Conservation (phyloP, 163 green algal species). For the Scenedesmus sp. region DNA sequence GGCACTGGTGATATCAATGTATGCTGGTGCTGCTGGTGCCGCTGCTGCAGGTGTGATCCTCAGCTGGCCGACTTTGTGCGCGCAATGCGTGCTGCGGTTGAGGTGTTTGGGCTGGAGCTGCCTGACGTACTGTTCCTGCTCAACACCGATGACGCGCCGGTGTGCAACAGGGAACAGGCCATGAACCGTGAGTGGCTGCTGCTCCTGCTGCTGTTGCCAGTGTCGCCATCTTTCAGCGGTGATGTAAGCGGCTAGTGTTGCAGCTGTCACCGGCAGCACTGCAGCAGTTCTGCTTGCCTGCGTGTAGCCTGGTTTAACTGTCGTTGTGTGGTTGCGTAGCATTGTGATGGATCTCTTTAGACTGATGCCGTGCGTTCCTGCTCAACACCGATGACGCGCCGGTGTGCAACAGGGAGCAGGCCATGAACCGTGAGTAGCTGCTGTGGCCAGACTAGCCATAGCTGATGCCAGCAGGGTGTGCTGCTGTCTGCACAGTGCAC, state of each 20-base stretch:
- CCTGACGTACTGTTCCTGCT: constrained; percentile 44
- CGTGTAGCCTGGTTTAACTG: too few species aligned
- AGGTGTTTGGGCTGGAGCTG: background rate
- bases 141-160: constrained; percentile 20
- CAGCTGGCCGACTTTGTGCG: background rate
- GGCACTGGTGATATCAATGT: background rate
- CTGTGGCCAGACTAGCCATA: background rate
- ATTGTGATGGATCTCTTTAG: too few species aligned
- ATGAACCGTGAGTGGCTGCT: constrained; percentile 13
- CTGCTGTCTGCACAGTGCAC: too few species aligned
- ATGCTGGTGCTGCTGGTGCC: background rate
- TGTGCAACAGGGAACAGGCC: constrained; percentile 27
- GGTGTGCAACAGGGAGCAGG: constrained; percentile 24
- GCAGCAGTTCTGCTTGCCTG: too few species aligned
- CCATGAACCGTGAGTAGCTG: constrained; percentile 3
- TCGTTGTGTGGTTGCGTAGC: too few species aligned
- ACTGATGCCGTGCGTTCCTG: constrained; percentile 33
- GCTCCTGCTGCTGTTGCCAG: background rate
- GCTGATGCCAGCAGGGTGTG: too few species aligned
- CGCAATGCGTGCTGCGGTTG: background rate
- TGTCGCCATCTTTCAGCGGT: too few species aligned
- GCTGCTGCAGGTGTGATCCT: background rate
- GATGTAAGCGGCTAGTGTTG: too few species aligned
- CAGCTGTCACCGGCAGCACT: too few species aligned
- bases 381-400: constrained; percentile 30